Base-by-base conservation (phyloP, 345 rosid genomes). In the Citrus cavaleriei region DNA sequence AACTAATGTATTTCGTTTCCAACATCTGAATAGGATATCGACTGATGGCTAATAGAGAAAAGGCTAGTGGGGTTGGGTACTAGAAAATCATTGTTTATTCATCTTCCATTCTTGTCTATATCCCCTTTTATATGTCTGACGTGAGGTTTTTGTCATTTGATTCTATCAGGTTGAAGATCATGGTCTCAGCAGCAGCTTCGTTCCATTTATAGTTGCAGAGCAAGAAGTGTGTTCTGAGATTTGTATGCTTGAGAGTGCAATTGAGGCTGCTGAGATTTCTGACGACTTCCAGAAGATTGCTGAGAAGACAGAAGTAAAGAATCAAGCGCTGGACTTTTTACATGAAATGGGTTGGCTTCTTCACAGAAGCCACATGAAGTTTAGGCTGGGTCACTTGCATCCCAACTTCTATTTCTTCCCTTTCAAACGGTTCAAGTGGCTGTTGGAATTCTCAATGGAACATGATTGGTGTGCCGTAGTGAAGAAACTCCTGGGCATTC, bases 311-410 rank as follows among this genome's bases (percentile, higher is more conserved):
- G 90, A 84, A 84, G 81, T 82, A 49, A 92, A 83, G 81, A 84
- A 80, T 76, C 88, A 83, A 79, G 92, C 93, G 7, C 74, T 88
- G 78, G 89, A 92, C 74, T 92, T 92, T 58, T 72, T 92, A 57
- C 85, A 90, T 73, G 96, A 92, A 88, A 84, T 92, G 81, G 93
- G 96, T 54, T 92, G 96, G 96, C 92, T 90, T 82, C 89, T 92
- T 78, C 96, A 88, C 67, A 84, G 92, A 74, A 83, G 81, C 73
- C 90, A 84, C 42, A 49, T 78, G 58, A 80, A 80, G 66, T 46
- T 71, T 65, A 87, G 88, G 83, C 76, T 88, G 76, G 84, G 82
- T 62, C 62, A 78, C 70, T 54, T 78, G 84, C 84, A 85, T 81
- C 88, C 86, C 55, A 78, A 78, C 25, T 38, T 49, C 12, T 72